A percentile compares a stretch with the other conserved stretches of the same genome.
Conservation (phyloP, 805 yeast genomes). For the Yamadazyma sp. region DNA sequence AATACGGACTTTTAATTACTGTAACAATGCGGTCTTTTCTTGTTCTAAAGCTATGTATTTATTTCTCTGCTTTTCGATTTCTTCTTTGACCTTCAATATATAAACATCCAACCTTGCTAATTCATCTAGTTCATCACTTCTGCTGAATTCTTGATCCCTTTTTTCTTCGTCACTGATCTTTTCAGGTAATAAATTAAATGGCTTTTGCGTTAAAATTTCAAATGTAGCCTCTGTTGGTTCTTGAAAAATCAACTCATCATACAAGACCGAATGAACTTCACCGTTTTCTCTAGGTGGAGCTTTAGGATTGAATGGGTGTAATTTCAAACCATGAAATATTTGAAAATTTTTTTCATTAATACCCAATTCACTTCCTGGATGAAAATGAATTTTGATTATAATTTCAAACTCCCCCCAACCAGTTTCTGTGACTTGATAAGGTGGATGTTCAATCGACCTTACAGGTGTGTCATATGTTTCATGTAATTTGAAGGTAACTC, state of each 20-base stretch:
- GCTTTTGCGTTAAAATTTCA: conserved; percentile 66
- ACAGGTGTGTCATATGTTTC: conserved; percentile 89
- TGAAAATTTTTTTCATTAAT: conserved; percentile 79
- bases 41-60: conserved; percentile 41
- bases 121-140: conserved; percentile 41
- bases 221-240: conserved; percentile 93
- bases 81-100: conserved; percentile 35
- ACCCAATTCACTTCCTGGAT: conserved; percentile 62
- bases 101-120: conserved; percentile 39
- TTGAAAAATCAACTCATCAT: conserved; percentile 90
- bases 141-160: conserved; percentile 38
- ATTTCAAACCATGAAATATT: conserved; percentile 82
- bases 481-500: conserved; percentile 91
- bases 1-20: conserved; percentile 13
- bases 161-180: conserved; percentile 30
- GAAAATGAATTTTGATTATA: conserved; percentile 80
- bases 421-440: conserved; percentile 92
- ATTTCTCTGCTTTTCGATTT: conserved; percentile 38
- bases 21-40: conserved; percentile 37
- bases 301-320: conserved; percentile 76
- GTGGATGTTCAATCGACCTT: conserved; percentile 85
- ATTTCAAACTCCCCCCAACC: conserved; percentile 99
- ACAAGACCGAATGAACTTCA: conserved; percentile 47
- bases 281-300: conserved; percentile 38
- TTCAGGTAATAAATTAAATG: conserved; percentile 54